These are phyloP conservation scores for Ophiocordyceps robertsii DNA, from an alignment of 2,329 filamentous ascomycete genomes.

Conservation along the genomic window DNA sequence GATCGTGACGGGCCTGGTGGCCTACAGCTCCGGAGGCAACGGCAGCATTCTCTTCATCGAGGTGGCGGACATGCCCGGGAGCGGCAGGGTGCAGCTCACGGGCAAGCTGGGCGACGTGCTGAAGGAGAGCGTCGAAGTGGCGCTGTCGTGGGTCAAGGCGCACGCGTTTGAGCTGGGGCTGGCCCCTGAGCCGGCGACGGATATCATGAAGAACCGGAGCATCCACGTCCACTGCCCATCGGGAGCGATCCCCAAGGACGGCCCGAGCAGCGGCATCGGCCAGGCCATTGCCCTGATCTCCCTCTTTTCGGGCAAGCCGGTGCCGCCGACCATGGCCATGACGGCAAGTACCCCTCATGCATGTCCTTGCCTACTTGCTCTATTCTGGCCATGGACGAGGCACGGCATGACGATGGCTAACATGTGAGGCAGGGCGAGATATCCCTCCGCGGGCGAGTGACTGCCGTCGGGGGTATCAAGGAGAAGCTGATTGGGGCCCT, in stretches of 20 bases:
- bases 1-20: constrained; percentile 90
- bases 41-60: constrained; percentile 98
- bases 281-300: constrained; percentile 90
- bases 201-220: constrained; percentile 91
- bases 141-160: constrained; percentile 91
- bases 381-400: background rate
- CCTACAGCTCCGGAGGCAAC: constrained; percentile 84
- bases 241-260: constrained; percentile 91
- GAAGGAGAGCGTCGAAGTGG: constrained; percentile 94
- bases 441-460: constrained; percentile 75
- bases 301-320: constrained; percentile 71
- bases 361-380: background rate
- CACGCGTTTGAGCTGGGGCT: constrained; percentile 86
- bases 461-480: constrained; percentile 94
- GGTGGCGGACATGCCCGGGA: constrained; percentile 92
- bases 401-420: constrained; percentile 8
- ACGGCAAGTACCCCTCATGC: constrained; percentile 39
- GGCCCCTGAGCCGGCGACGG: constrained; percentile 64
- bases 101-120: constrained; percentile 93
- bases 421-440: constrained; percentile 42
- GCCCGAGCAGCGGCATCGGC: constrained; percentile 74
- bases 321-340: constrained; percentile 91
- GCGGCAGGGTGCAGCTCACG: constrained; percentile 83
- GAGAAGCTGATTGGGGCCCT: constrained; percentile 95
- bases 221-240: constrained; percentile 95